Evolutionary conservation across 1,284 basidiomycete genomes (phyloP), one percentile per base, ranked within the genome.

Genomic region (Cystobasidium sp.): DNA sequence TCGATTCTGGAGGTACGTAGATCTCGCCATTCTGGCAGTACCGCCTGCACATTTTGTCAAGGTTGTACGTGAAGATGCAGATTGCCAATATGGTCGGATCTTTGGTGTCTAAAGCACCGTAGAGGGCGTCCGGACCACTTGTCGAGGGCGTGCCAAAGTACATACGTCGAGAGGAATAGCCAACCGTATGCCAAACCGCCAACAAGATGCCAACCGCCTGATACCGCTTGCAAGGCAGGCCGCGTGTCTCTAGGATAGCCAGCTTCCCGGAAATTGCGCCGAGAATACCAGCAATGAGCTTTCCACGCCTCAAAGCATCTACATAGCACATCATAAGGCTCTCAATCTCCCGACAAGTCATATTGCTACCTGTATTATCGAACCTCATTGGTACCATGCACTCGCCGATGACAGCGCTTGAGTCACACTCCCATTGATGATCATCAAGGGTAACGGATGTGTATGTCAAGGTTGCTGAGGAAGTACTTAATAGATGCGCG

Each of bases 171-270:
- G 49, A 56, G 14, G 52, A 55, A 24, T 64, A 73, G 14, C 46
- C 70, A 46, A 66, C 70, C 14, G 56, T 62, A 18, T 73, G 62
- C 69, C 70, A 73, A 18, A 73, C 53, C 31, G 70, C 62, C 18
- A 73, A 41, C 9, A 73, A 53, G 18, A 61, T 65, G 16, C 51
- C 49, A n/a, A 56, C 56, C 8, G 70, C 70, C 39, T 73, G 56
- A 47, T 65, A 66, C 14, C 70, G 70, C 39, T 58, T 65, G 47
- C 63, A 66, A 58, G 52, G 52, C 18, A 66, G 8, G 24, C 63
- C 63, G 1, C 62, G 37, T n/a, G 49, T 61, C 41, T 73, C 62
- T 12, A 73, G 37, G 22, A 58, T 59, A 18, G 56, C 53, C n/a
- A 73, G 46, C 55, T 73, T 73, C 39, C 70, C 62, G 6, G 62